These are phyloP conservation scores for Quercus cerris DNA, from an alignment of 306 rosid genomes.

Conservation along the genomic window DNA sequence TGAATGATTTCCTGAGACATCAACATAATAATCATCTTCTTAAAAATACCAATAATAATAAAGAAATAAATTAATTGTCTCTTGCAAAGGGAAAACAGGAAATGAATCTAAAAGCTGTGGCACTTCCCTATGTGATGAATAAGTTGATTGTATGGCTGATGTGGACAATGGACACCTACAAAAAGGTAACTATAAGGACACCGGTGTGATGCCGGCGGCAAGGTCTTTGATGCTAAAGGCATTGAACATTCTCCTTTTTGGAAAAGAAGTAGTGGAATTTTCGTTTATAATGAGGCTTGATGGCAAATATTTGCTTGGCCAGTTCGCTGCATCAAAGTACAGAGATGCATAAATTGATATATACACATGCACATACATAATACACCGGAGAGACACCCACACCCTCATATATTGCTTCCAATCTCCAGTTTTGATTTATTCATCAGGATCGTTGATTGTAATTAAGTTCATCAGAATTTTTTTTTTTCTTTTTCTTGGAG, in stretches of 20 bases:
- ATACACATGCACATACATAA: not conserved
- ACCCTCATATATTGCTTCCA: not conserved
- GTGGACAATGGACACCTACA: too few species aligned
- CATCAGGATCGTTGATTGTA: not conserved
- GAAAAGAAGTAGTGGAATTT: too few species aligned
- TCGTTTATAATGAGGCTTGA: too few species aligned
- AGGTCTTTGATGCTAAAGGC: too few species aligned
- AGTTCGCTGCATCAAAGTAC: not conserved
- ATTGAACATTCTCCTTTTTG: too few species aligned
- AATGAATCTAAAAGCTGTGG: not conserved
- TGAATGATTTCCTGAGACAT: not conserved
- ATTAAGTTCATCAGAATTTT: not conserved
- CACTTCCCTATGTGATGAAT: not conserved
- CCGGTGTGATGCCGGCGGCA: too few species aligned
- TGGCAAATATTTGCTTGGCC: not conserved
- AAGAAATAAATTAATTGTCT: not conserved
- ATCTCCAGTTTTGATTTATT: not conserved
- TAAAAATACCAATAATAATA: too few species aligned
- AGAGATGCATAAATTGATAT: not conserved
- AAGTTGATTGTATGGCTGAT: too few species aligned
- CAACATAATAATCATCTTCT: not conserved
- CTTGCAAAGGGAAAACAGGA: not conserved
- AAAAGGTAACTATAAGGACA: too few species aligned
- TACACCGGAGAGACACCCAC: not conserved
- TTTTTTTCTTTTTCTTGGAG: not conserved